Conservation (phyloP, 805 yeast genomes). For the Vanderwaltozyma yarrowii region DNA sequence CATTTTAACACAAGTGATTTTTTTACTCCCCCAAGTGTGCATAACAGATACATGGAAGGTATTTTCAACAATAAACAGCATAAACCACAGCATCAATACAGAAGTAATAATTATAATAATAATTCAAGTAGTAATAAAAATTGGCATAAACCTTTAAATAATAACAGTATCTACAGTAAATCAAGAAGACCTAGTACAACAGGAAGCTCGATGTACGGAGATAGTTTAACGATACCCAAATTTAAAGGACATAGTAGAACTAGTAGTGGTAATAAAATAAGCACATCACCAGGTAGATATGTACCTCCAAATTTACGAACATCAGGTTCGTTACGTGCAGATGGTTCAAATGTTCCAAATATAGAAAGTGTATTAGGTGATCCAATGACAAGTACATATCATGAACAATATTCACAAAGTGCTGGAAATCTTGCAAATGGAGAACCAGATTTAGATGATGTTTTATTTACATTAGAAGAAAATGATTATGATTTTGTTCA, state of each 20-base stretch:
- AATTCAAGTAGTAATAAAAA: constrained; percentile 9
- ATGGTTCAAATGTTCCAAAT: constrained; percentile 15
- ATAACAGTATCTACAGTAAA: constrained; percentile 5
- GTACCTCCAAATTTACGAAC: constrained; percentile 33
- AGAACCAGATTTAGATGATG: constrained; percentile 26
- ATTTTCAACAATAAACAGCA: constrained; percentile 37
- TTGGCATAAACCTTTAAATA: constrained; percentile 5
- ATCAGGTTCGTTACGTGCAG: constrained; percentile 5
- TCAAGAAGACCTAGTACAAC: constrained; percentile 18
- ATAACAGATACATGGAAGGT: constrained; percentile 57
- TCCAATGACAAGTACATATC: constrained; percentile 6
- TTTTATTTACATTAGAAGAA: constrained; percentile 28
- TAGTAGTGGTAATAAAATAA: constrained; percentile 4
- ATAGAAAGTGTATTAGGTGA: constrained; percentile 18
- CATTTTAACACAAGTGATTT: constrained; percentile 56
- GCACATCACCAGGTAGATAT: constrained; percentile 44
- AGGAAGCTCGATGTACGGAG: constrained; percentile 12
- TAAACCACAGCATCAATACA: constrained; percentile 13
- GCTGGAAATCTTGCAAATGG: constrained; percentile 1
- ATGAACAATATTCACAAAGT: constrained; percentile 14
- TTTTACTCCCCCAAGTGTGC: constrained; percentile 69
- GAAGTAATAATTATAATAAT: constrained; percentile 11
- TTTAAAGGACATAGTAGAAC: constrained; percentile 2
- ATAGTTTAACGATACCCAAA: constrained; percentile 3
- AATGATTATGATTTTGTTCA: constrained; percentile 23